Base-by-base conservation (phyloP, 1,284 basidiomycete genomes). In the Cryptococcus maquisensis region DNA sequence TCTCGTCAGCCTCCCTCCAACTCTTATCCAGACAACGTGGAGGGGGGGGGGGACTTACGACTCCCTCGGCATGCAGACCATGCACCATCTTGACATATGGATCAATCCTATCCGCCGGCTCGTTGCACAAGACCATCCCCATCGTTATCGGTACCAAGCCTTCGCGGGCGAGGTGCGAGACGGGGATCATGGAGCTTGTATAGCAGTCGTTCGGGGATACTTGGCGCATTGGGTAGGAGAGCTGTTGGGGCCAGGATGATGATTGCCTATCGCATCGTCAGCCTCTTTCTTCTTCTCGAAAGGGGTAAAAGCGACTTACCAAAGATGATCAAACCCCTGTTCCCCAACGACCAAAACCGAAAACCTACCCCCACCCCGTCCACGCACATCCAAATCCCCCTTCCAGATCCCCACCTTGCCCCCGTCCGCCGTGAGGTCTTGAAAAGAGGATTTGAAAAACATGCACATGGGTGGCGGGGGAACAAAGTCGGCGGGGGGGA, bases 261-360 rank as follows among this genome's bases (percentile, higher is more conserved):
- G 71, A 69, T 66, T 74, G 65, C 72, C 72, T 74, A 35, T n/a
- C 12, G 16, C 18, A 18, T 7, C 3, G 38, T 32, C 20, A 45
- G 35, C 39, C 16, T 24, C 8, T 16, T 26, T 10, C 15, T 2
- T 16, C 12, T 12, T 16, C 18, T 37, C 13, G 35, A 43, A 2
- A 8, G 28, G 24, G 32, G 9, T 6, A 40, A 18, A 45, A 13
- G 20, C 16, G 3, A 67, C 72, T 63, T 51, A 74, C 72, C 72
- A 74, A 23, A 72, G 51, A 44, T 70, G 57, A 18, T 92, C 76
- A 57, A 56, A 49, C 47, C 59, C 18, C 36, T 53, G 45, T 40
- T 45, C 15, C 36, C 54, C 40, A 15, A 32, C 32, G 59, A 68
- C 48, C 46, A 86, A 86, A 55, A 81, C 81, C 45, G 63, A 63